phyloP scores from a whole-genome alignment of 768 basidiomycete species.

The Tricholoma furcatifolium region DNA sequence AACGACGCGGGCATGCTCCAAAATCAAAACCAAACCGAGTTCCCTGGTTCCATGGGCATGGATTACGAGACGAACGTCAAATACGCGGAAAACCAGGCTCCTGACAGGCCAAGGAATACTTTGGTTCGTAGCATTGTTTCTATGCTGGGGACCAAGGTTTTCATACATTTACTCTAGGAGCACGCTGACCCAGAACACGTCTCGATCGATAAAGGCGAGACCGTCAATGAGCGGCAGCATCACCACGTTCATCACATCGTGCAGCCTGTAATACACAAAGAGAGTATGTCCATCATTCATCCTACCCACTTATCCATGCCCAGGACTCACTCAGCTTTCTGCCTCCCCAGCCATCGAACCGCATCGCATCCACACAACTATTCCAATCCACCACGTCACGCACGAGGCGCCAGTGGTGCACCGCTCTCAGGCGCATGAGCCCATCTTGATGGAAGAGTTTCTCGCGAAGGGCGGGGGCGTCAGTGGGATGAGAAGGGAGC shows the following conservation, averaged over 20 bases:
- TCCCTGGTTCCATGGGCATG: too few species aligned
- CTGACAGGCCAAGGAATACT: too few species aligned
- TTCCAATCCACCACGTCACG: slow-evolving; percentile 34
- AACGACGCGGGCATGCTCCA: too few species aligned
- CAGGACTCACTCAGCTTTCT: not conserved
- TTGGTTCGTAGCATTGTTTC: not conserved
- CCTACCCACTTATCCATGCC: not conserved
- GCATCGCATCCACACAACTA: slow-evolving; percentile 29
- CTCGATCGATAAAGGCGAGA: slow-evolving; percentile 32
- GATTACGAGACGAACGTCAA: too few species aligned
- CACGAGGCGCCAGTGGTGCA: slow-evolving; percentile 38
- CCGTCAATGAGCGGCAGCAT: slow-evolving; percentile 28
- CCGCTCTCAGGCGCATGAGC: slow-evolving; percentile 31
- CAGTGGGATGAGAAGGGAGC: not conserved
- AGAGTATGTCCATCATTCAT: slow-evolving; percentile 24
- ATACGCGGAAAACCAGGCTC: too few species aligned
- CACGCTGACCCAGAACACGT: slow-evolving; percentile 19
- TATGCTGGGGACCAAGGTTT: not conserved
- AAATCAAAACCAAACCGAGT: too few species aligned
- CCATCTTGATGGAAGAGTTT: slow-evolving; percentile 34
- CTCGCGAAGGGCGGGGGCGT: not conserved
- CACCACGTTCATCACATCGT: slow-evolving; percentile 38
- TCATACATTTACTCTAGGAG: not conserved
- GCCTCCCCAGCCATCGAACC: slow-evolving; percentile 30
- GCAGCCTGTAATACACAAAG: slow-evolving; percentile 38